These are phyloP conservation scores for Bassia scoparia DNA, from an alignment of 148 eudicot species.

Conservation along the genomic window DNA sequence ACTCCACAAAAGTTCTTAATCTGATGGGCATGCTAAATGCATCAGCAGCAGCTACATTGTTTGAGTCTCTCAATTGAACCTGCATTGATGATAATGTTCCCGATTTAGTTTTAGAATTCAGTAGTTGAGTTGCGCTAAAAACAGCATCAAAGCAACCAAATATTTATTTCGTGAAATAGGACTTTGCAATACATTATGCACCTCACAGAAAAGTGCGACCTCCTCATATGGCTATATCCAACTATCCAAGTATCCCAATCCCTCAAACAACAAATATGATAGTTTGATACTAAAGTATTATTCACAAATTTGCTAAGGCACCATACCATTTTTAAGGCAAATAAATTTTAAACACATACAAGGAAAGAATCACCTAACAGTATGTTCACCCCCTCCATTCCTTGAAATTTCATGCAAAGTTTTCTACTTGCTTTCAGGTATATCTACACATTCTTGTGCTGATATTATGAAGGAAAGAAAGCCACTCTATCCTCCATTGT, in stretches of 20 bases:
- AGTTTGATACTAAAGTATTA: too few relatives aligned
- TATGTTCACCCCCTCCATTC: neutral
- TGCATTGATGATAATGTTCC: conserved; percentile 28
- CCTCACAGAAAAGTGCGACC: too few relatives aligned
- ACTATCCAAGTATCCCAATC: too few relatives aligned
- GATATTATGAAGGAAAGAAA: neutral
- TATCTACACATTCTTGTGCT: neutral
- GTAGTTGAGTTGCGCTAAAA: too few relatives aligned
- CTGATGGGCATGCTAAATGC: conserved; percentile 40
- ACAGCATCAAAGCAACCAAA: too few relatives aligned
- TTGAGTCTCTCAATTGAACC: conserved; percentile 56
- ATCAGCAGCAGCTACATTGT: conserved; percentile 20
- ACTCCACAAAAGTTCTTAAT: conserved; percentile 68
- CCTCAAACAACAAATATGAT: too few relatives aligned
- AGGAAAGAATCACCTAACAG: neutral
- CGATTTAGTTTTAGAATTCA: neutral
- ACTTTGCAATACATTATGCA: too few relatives aligned
- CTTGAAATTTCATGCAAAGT: neutral
- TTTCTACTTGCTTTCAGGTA: neutral
- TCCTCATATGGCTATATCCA: too few relatives aligned
- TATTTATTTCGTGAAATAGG: too few relatives aligned
- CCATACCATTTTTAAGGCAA: neutral
- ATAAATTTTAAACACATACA: neutral
- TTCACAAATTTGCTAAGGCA: neutral
- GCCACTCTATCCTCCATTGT: neutral